Conservation (phyloP, 139 green algal genomes). For the Dunaliella primolecta region DNA sequence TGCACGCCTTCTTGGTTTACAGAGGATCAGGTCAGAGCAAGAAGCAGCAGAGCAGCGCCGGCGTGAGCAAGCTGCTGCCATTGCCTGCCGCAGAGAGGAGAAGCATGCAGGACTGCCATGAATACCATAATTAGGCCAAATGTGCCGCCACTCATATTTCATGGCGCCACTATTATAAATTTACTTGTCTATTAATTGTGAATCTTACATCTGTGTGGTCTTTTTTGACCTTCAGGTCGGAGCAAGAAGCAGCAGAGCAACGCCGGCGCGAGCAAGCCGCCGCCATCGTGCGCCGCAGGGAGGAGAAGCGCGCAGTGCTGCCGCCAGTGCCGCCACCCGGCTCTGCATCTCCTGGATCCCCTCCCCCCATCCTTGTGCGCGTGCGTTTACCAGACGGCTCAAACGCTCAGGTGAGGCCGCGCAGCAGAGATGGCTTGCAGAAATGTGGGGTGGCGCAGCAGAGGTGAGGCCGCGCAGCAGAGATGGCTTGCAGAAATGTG, state of each 20-base stretch:
- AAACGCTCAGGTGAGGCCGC: constrained; percentile 41
- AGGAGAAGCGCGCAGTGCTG: constrained; percentile 44
- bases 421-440: too few relatives aligned
- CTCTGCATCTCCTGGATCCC: constrained; percentile 27
- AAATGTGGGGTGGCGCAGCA: too few relatives aligned
- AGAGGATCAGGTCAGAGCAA: constrained; percentile 51
- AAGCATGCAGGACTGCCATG: constrained; percentile 45
- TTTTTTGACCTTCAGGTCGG: too few relatives aligned
- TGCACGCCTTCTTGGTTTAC: too few relatives aligned
- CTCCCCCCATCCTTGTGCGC: constrained; percentile 41
- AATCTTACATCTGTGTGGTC: too few relatives aligned
- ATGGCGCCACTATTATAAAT: too few relatives aligned
- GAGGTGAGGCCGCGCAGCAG: too few relatives aligned
- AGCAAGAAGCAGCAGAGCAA: constrained; percentile 48
- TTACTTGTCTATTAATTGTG: too few relatives aligned
- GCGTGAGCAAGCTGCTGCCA: constrained; percentile 35
- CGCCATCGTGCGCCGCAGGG: constrained; percentile 37
- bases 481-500: too few relatives aligned
- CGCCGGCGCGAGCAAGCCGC: constrained; percentile 35
- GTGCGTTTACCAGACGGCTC: constrained; percentile 70
- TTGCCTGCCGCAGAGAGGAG: constrained; percentile 34
- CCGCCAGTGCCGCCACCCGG: constrained; percentile 46
- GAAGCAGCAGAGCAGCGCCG: constrained; percentile 50
- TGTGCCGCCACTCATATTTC: too few relatives aligned
- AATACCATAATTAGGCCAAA: too few relatives aligned